Evolutionary conservation across 2,329 filamentous ascomycete species (phyloP).

Genomic region (Verticillium dahliae): DNA sequence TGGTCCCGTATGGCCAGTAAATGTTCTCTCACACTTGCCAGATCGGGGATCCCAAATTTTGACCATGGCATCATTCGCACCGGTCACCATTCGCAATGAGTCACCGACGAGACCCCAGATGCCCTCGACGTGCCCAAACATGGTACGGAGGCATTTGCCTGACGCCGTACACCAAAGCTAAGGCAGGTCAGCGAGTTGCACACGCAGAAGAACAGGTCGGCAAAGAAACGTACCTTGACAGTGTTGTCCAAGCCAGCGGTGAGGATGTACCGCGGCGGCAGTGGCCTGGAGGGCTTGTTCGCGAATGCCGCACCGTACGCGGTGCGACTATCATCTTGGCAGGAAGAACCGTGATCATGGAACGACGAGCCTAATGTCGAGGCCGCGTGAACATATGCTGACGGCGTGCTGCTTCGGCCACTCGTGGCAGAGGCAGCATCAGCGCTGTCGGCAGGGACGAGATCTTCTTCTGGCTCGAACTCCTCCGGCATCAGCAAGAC

Average conservation of each 20-base stretch:
- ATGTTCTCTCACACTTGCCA: conserved; percentile 86
- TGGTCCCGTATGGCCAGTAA: conserved; percentile 82
- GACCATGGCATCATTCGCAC: conserved; percentile 88
- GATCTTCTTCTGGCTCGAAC: conserved; percentile 77
- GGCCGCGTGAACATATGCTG: conserved; percentile 12
- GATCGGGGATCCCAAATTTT: conserved; percentile 90
- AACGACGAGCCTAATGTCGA: conserved; percentile 15
- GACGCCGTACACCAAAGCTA: conserved; percentile 85
- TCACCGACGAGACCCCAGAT: conserved; percentile 92
- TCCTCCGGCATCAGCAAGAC: conserved; percentile 77
- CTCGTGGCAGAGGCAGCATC: conserved; percentile 49
- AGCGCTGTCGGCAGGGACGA: conserved; percentile 37
- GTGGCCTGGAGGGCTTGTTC: conserved; percentile 52
- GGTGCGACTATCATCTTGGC: conserved; percentile 37
- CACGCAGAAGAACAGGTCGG: background rate
- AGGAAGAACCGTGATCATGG: background rate
- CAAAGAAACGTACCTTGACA: conserved; percentile 34
- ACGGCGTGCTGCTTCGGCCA: conserved; percentile 35
- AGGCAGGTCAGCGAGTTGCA: background rate
- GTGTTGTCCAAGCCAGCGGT: conserved; percentile 88
- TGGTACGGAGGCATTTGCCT: conserved; percentile 78
- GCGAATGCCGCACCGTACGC: conserved; percentile 59
- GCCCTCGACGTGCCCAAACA: conserved; percentile 95
- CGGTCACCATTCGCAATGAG: conserved; percentile 79
- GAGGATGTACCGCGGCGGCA: conserved; percentile 85